Evolutionary conservation across 805 yeast species (phyloP), one percentile per base, ranked within the genome.

Genomic region (Candida verbasci): DNA sequence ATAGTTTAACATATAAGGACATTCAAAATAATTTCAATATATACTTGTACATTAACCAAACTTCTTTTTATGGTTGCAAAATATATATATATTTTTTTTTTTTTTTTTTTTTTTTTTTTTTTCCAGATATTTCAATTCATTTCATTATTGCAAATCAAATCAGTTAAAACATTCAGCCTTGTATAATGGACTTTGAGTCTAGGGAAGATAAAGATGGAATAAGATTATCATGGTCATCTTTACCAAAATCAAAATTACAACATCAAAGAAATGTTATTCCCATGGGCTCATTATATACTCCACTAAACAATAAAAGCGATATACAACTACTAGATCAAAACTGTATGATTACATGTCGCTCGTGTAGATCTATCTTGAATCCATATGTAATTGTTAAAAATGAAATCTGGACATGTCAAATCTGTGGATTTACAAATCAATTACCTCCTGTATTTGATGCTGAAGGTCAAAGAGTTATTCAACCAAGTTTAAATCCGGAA

Each of bases 161-260:
- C n/a, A n/a, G n/a, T n/a, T n/a, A n/a, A n/a, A n/a, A n/a, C n/a
- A n/a, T n/a, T n/a, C n/a, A n/a, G n/a, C n/a, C 22, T 6, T 20
- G 9, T 20, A 20, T 9, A 9, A 66, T 66, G 72, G 60, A 60
- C 45, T 74, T 76, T 46, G 80, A 75, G 48, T 64, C 64, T 12
- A 60, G 71, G 46, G 95, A 85, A 54, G 93, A 85, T 53, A 54
- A 60, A 36, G 82, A 83, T 47, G 93, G 93, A 32, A 74, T 82
- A 27, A 74, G 93, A 49, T 70, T 80, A 54, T 70, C 89, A 6
- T 85, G 93, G 88, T 82, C 80, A 52, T 61, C 65, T 8, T 56
- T 80, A 10, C 84, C 85, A 5, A 61, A 70, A 29, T 63, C 76
- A n/a, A 72, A 70, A 47, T 59, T 68, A 29, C 80, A 76, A 32